phyloP scores from a whole-genome alignment of 2,329 filamentous ascomycete species.

The Magnaporthales sp. region DNA sequence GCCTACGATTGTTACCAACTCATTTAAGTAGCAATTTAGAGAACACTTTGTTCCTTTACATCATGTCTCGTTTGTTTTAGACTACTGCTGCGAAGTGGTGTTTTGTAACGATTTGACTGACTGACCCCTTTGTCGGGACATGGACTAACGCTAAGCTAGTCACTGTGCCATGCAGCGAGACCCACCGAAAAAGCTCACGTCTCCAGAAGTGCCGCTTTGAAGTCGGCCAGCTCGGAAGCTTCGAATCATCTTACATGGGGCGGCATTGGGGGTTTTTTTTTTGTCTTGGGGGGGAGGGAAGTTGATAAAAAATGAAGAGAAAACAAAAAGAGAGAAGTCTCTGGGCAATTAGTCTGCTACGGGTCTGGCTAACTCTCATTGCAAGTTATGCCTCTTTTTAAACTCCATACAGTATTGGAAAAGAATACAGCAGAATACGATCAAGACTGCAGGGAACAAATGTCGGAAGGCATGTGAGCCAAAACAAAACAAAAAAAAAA shows the following conservation, averaged over 20 bases:
- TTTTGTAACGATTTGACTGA: background rate
- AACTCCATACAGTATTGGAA: background rate
- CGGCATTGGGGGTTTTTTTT: background rate
- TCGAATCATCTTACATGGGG: background rate
- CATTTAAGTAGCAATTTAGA: background rate
- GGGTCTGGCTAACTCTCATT: too few species aligned
- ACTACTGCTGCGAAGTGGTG: background rate
- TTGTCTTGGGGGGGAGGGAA: too few species aligned
- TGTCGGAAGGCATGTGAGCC: too few species aligned
- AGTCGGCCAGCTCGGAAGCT: background rate
- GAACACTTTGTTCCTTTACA: background rate
- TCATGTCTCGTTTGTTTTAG: background rate
- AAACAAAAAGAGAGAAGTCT: too few species aligned
- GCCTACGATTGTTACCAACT: background rate
- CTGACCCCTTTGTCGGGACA: background rate
- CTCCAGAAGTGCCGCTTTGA: background rate
- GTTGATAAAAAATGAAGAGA: background rate
- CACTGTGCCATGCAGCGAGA: background rate
- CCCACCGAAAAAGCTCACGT: constrained; percentile 1
- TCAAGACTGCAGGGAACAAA: background rate
- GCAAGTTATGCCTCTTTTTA: too few species aligned
- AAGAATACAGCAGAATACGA: background rate
- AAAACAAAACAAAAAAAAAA: too few species aligned
- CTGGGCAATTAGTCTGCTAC: too few species aligned
- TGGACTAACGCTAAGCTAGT: background rate